Percentiles rank a stretch among this genome's conserved stretches.
Conservation (phyloP, 2,329 filamentous ascomycete genomes). For the Fusarium pseudoanthophilum region DNA sequence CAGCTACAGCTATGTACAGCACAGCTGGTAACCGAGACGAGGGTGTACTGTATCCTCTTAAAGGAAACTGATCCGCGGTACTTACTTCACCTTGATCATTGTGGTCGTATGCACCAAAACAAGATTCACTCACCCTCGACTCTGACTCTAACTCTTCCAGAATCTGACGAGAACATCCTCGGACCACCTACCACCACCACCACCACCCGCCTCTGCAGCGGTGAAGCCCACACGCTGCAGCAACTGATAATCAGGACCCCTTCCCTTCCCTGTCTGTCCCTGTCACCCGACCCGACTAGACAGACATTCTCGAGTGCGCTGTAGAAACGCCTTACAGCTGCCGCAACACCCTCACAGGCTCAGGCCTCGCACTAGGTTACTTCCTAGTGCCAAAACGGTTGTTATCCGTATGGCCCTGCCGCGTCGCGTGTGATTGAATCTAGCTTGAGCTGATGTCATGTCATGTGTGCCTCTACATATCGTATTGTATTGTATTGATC, state of each 20-base stretch:
- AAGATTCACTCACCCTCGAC: constrained; percentile 22
- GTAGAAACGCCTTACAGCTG: constrained; percentile 1
- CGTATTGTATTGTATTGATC: neutral
- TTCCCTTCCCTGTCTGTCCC: neutral
- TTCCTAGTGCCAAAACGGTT: constrained; percentile 20
- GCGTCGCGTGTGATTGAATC: constrained; percentile 24
- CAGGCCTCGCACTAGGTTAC: neutral
- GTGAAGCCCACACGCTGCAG: constrained; percentile 19
- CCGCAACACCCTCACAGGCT: constrained; percentile 3
- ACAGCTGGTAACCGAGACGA: neutral
- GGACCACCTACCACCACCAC: constrained; percentile 1
- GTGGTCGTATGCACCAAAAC: constrained; percentile 14
- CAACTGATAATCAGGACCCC: constrained; percentile 12
- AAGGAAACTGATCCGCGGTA: constrained; percentile 14
- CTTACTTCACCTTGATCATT: constrained; percentile 18
- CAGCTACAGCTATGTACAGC: neutral
- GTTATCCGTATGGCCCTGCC: constrained; percentile 23
- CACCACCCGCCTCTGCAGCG: constrained; percentile 20
- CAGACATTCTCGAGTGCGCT: neutral
- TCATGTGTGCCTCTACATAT: constrained; percentile 3
- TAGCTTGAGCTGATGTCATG: constrained; percentile 37
- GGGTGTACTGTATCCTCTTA: neutral
- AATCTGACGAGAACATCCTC: constrained; percentile 27
- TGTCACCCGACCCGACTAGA: neutral
- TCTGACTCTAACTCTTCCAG: constrained; percentile 9